A percentile compares a stretch with the other conserved stretches of the same genome.
These are phyloP conservation scores for Pilatotrama ljubarskyi DNA, from an alignment of 768 basidiomycete species.

Conservation along the genomic window DNA sequence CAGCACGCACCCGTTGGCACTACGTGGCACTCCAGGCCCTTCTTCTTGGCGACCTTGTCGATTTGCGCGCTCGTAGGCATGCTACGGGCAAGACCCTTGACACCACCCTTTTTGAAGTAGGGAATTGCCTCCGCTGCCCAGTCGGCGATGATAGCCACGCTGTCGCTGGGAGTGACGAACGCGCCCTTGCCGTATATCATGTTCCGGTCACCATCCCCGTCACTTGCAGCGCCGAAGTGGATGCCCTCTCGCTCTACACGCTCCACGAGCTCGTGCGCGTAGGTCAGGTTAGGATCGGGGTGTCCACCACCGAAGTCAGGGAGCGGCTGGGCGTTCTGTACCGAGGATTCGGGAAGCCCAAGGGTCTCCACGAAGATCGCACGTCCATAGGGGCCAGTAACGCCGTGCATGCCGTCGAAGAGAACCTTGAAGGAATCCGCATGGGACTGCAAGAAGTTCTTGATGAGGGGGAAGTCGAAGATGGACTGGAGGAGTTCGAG, in stretches of 20 bases:
- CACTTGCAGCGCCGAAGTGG: conserved; percentile 92
- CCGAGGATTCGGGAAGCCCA: conserved; percentile 72
- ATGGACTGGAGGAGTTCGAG: conserved; percentile 78
- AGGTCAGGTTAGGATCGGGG: conserved; percentile 97
- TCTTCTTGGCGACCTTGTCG: conserved; percentile 92
- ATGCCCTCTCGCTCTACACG: conserved; percentile 85
- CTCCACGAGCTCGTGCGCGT: conserved; percentile 92
- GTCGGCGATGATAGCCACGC: conserved; percentile 97
- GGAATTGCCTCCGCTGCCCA: conserved; percentile 87
- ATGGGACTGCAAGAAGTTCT: conserved; percentile 77
- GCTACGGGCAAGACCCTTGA: conserved; percentile 93
- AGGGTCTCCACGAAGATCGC: conserved; percentile 85
- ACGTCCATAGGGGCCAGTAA: conserved; percentile 94
- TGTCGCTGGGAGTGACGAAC: conserved; percentile 97
- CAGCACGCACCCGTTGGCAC: conserved; percentile 82
- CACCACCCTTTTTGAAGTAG: conserved; percentile 86
- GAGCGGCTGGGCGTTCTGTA: conserved; percentile 89
- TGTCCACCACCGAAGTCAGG: conserved; percentile 98
- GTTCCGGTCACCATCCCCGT: conserved; percentile 97
- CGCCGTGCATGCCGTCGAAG: conserved; percentile 95
- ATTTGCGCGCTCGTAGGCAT: conserved; percentile 99
- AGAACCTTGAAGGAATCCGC: conserved; percentile 75
- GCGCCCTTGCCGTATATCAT: conserved; percentile 99
- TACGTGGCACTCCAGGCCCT: conserved; percentile 90
- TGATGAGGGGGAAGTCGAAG: conserved; percentile 94